Evolutionary conservation across 179 eudicot species (phyloP).

Genomic region (Beta lomatogona): DNA sequence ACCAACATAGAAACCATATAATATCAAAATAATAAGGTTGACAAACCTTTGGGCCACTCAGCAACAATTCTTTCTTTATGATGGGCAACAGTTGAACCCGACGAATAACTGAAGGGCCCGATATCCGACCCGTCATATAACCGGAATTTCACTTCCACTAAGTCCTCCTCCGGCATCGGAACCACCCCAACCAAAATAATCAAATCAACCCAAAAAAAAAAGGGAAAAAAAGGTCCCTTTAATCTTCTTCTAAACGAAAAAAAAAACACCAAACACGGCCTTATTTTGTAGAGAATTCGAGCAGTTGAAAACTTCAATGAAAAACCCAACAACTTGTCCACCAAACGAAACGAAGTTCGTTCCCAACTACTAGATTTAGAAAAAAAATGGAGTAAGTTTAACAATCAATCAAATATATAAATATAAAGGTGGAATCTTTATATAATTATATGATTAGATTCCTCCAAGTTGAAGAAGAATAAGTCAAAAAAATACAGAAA

Average conservation of each 20-base stretch:
- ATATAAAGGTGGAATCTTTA: not conserved
- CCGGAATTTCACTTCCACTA: conserved; percentile 77
- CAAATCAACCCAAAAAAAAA: not conserved
- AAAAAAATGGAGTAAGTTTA: conserved; percentile 2
- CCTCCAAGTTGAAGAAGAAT: conserved; percentile 15
- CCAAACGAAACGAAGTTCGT: not conserved
- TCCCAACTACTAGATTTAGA: not conserved
- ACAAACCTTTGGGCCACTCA: conserved; percentile 86
- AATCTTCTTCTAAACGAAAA: no score
- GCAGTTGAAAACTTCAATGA: not conserved
- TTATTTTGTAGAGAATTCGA: not conserved
- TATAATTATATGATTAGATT: conserved; percentile 1
- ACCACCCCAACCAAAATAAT: not conserved
- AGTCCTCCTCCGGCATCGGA: conserved; percentile 72
- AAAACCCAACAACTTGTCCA: not conserved
- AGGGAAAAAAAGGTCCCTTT: not conserved
- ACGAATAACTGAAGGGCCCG: conserved; percentile 67
- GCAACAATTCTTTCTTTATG: conserved; percentile 74
- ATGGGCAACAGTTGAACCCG: conserved; percentile 63
- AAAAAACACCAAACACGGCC: not conserved
- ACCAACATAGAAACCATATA: no score
- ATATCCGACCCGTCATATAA: conserved; percentile 81
- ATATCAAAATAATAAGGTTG: not conserved
- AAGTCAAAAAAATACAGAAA: not conserved
- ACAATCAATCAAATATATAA: not conserved